These are phyloP conservation scores for Medicago arabica DNA, from an alignment of 306 rosid species.

Conservation along the genomic window DNA sequence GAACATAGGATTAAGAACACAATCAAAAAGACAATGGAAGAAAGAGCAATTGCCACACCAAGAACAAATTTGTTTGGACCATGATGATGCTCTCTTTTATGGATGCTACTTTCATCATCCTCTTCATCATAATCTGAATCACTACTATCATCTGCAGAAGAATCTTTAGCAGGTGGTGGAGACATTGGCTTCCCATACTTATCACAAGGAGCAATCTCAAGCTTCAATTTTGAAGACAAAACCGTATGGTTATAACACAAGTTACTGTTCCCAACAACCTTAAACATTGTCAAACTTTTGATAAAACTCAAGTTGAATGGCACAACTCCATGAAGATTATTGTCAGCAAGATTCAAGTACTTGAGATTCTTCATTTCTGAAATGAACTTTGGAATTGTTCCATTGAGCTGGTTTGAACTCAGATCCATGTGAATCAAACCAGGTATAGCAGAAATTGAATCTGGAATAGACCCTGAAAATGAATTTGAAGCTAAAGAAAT, in stretches of 20 bases:
- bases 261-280: slow-evolving; percentile 65
- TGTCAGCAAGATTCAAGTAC: slow-evolving; percentile 74
- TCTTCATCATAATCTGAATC: slow-evolving; percentile 50
- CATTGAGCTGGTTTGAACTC: slow-evolving; percentile 81
- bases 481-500: slow-evolving; percentile 74
- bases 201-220: slow-evolving; percentile 84
- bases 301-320: slow-evolving; percentile 78
- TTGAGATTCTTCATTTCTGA: slow-evolving; percentile 65
- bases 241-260: slow-evolving; percentile 78
- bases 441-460: slow-evolving; percentile 71
- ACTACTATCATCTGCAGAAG: slow-evolving; percentile 45
- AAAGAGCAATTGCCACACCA: slow-evolving; percentile 86
- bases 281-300: slow-evolving; percentile 56
- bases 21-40: slow-evolving; percentile 80
- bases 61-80: slow-evolving; percentile 88
- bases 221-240: slow-evolving; percentile 75
- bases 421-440: slow-evolving; percentile 79
- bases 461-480: slow-evolving; percentile 68
- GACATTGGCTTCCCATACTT: slow-evolving; percentile 78
- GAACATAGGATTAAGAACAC: slow-evolving; percentile 73
- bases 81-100: slow-evolving; percentile 59
- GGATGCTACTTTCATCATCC: slow-evolving; percentile 42
- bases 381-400: slow-evolving; percentile 72
- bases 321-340: slow-evolving; percentile 65
- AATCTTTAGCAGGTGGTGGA: slow-evolving; percentile 69